Evolutionary conservation across 2,329 filamentous ascomycete genomes (phyloP).

Genomic region (Penicillium occitanis): DNA sequence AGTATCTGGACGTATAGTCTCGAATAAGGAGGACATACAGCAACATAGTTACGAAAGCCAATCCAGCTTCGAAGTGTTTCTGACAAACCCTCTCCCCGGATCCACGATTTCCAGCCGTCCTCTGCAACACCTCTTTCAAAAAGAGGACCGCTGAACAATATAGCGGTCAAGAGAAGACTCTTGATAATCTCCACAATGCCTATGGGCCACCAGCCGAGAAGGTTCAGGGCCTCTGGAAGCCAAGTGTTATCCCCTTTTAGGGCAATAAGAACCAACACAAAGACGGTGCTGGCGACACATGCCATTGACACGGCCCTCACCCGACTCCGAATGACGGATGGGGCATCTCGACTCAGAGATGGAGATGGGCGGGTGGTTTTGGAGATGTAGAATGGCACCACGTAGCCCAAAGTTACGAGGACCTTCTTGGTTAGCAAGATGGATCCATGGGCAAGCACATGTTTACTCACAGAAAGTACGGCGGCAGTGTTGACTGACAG

Average conservation of each 20-base stretch:
- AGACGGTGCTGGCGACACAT: slow-evolving; percentile 65
- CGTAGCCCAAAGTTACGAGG: slow-evolving; percentile 83
- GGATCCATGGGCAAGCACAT: background rate
- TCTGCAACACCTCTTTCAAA: slow-evolving; percentile 77
- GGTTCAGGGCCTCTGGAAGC: slow-evolving; percentile 59
- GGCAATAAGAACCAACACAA: slow-evolving; percentile 67
- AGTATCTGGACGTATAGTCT: background rate
- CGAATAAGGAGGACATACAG: slow-evolving; percentile 53
- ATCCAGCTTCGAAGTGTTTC: slow-evolving; percentile 41
- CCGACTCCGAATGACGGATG: slow-evolving; percentile 82
- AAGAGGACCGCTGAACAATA: slow-evolving; percentile 81
- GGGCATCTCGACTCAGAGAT: slow-evolving; percentile 78
- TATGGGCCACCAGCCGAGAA: slow-evolving; percentile 80
- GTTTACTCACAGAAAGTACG: slow-evolving; percentile 40
- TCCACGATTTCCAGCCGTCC: slow-evolving; percentile 66
- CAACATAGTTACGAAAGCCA: slow-evolving; percentile 81
- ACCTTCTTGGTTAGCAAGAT: slow-evolving; percentile 50
- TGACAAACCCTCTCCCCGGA: slow-evolving; percentile 47
- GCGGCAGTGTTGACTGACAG: slow-evolving; percentile 30
- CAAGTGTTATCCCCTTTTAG: slow-evolving; percentile 51
- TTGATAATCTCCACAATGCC: slow-evolving; percentile 63
- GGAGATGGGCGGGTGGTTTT: slow-evolving; percentile 74
- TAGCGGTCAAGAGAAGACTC: slow-evolving; percentile 67
- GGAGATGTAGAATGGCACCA: slow-evolving; percentile 86
- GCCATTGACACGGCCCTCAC: slow-evolving; percentile 77